These are phyloP conservation scores for Micractinium conductrix DNA, from an alignment of 139 green algal genomes.

Conservation along the genomic window DNA sequence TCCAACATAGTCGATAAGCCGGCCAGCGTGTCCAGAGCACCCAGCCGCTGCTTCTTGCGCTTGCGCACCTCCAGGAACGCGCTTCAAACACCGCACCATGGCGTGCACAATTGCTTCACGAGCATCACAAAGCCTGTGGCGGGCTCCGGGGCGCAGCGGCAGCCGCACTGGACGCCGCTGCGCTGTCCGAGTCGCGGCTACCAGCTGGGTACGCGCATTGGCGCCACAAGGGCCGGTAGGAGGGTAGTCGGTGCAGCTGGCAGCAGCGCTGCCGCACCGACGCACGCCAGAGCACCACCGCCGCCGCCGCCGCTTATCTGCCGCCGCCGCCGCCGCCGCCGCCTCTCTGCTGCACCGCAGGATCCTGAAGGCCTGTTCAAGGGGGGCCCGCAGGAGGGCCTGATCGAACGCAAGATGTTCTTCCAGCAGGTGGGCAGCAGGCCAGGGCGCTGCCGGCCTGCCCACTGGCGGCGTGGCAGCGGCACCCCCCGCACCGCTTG, in stretches of 20 bases:
- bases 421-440: conserved; percentile 49
- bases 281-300: background rate
- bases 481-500: conserved; percentile 38
- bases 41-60: no score
- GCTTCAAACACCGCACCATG: no score
- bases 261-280: background rate
- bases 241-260: no score
- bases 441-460: no score
- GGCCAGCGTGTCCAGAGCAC: no score
- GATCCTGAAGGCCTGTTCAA: conserved; percentile 68
- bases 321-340: background rate
- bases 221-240: no score
- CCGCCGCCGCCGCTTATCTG: background rate
- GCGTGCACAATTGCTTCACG: no score
- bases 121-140: background rate
- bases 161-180: background rate
- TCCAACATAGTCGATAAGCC: no score
- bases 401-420: conserved; percentile 71
- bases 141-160: no score
- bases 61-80: no score
- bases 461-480: background rate
- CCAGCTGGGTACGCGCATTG: conserved; percentile 12
- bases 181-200: conserved; percentile 1
- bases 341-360: background rate
- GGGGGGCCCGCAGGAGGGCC: conserved; percentile 34